Percentiles rank a stretch among this genome's conserved stretches.
These are phyloP conservation scores for Beta vulgaris DNA, from an alignment of 148 eudicot genomes.

Conservation along the genomic window DNA sequence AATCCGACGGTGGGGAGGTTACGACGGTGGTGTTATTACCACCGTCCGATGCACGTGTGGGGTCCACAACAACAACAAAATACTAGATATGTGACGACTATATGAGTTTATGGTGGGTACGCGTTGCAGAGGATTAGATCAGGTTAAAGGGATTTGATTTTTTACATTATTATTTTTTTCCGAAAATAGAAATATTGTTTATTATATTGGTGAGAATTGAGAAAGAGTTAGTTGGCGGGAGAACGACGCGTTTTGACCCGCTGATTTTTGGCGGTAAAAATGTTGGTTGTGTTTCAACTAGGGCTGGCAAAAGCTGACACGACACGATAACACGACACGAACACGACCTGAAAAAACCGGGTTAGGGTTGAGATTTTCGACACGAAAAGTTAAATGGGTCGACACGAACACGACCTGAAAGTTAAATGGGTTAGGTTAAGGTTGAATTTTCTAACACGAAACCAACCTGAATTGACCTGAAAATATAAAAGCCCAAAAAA, in stretches of 20 bases:
- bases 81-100: conserved; percentile 29
- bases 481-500: no score
- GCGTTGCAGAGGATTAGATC: conserved; percentile 7
- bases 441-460: no score
- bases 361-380: no score
- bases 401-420: no score
- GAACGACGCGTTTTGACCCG: conserved; percentile 5
- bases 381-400: no score
- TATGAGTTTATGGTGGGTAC: conserved; percentile 9
- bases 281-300: background rate
- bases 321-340: no score
- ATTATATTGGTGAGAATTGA: background rate
- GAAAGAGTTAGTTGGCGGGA: conserved; percentile 5
- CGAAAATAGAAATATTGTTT: background rate
- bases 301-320: no score
- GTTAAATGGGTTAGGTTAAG: no score
- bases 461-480: no score
- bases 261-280: conserved; percentile 15
- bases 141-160: background rate
- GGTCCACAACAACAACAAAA: conserved; percentile 21
- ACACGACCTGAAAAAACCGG: no score
- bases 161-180: background rate
- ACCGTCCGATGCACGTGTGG: conserved; percentile 20
- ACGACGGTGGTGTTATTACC: conserved; percentile 23
- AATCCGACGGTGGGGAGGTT: conserved; percentile 17